These are phyloP conservation scores for Gentiana straminea DNA, from an alignment of 257 asterid genomes.

Conservation along the genomic window DNA sequence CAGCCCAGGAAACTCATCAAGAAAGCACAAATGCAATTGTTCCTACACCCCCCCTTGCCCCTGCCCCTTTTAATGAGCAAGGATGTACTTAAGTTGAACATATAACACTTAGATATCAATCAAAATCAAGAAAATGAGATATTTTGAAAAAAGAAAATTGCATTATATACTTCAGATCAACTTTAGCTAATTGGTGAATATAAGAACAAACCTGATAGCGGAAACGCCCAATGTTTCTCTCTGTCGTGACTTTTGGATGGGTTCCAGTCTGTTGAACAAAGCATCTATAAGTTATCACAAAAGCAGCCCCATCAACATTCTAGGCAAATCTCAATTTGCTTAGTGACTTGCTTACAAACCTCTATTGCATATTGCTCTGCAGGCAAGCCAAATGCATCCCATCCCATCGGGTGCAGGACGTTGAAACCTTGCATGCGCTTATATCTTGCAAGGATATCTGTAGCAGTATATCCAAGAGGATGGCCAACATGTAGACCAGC, in stretches of 20 bases:
- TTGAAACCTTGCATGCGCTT: slow-evolving; percentile 95
- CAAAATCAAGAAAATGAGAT: too few species aligned
- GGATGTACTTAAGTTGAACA: too few species aligned
- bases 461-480: slow-evolving; percentile 98
- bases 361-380: slow-evolving; percentile 98
- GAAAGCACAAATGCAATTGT: too few species aligned
- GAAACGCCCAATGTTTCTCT: slow-evolving; percentile 68
- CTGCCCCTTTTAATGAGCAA: too few species aligned
- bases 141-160: too few species aligned
- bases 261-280: slow-evolving; percentile 71
- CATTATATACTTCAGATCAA: too few species aligned
- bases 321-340: not conserved
- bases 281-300: slow-evolving; percentile 9
- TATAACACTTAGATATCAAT: too few species aligned
- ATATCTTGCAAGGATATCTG: slow-evolving; percentile 92
- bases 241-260: slow-evolving; percentile 80
- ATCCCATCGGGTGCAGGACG: slow-evolving; percentile 98
- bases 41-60: too few species aligned
- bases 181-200: too few species aligned
- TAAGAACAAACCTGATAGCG: slow-evolving; percentile 56
- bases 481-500: slow-evolving; percentile 99
- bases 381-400: slow-evolving; percentile 99
- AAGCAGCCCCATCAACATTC: slow-evolving; percentile 3
- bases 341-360: slow-evolving; percentile 21
- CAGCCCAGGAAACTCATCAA: too few species aligned